Percentiles rank a stretch among this genome's conserved stretches.
These are phyloP conservation scores for Pseudomassariella vexata DNA, from an alignment of 2,329 filamentous ascomycete genomes.

Conservation along the genomic window DNA sequence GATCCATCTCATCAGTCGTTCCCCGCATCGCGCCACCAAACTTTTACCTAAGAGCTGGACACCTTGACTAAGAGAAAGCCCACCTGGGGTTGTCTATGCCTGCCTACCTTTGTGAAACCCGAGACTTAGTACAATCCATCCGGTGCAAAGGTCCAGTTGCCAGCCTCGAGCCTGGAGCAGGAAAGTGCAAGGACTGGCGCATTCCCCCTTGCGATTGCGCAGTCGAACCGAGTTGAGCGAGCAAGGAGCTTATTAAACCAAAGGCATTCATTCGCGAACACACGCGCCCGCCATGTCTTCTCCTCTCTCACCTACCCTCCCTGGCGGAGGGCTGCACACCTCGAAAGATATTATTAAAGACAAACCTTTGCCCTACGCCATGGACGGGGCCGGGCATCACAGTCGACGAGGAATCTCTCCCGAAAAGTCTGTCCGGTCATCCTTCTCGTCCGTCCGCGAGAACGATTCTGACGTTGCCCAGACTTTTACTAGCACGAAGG, in stretches of 20 bases:
- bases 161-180: background rate
- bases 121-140: constrained; percentile 2
- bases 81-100: constrained; percentile 5
- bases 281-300: too few relatives aligned
- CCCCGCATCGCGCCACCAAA: constrained; percentile 34
- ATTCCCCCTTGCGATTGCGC: too few relatives aligned
- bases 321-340: constrained; percentile 11
- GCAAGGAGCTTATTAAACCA: background rate
- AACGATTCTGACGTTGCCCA: constrained; percentile 54
- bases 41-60: constrained; percentile 40
- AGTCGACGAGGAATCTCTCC: constrained; percentile 20
- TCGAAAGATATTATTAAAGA: constrained; percentile 13
- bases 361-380: constrained; percentile 16
- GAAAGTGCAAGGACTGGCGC: too few relatives aligned
- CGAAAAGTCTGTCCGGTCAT: constrained; percentile 40
- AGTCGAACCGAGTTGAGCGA: too few relatives aligned
- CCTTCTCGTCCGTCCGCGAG: constrained; percentile 58
- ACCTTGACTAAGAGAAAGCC: constrained; percentile 42
- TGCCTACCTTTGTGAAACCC: constrained; percentile 2
- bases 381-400: constrained; percentile 16
- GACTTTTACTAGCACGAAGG: constrained; percentile 57
- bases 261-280: too few relatives aligned
- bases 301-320: constrained; percentile 12
- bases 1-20: constrained; percentile 22
- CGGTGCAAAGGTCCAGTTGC: constrained; percentile 3